These are phyloP conservation scores for Magnolia sinica DNA, from an alignment of 164 flowering plant genomes.

Conservation along the genomic window DNA sequence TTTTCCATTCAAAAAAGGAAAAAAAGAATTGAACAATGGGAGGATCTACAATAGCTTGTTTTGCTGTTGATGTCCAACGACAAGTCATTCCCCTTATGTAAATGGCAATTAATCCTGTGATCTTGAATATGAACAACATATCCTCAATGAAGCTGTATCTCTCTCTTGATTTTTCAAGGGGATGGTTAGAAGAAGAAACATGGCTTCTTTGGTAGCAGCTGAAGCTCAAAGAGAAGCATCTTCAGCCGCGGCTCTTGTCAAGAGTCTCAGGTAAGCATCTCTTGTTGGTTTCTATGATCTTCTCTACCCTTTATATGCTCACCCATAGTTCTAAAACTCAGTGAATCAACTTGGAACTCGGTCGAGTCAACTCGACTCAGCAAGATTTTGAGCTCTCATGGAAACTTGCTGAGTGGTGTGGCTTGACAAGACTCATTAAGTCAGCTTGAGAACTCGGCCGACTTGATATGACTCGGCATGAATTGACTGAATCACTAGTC, in stretches of 20 bases:
- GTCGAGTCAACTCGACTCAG: too few species aligned
- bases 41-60: background rate
- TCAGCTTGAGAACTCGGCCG: too few species aligned
- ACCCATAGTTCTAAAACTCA: background rate
- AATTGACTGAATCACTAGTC: too few species aligned
- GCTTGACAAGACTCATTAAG: too few species aligned
- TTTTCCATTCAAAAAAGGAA: background rate
- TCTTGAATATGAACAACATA: background rate
- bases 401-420: too few species aligned
- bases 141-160: background rate
- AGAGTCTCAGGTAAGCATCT: conserved; percentile 50
- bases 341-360: too few species aligned
- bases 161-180: conserved; percentile 38
- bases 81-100: background rate
- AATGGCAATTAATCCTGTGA: background rate
- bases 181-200: conserved; percentile 59
- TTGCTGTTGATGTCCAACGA: background rate
- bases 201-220: conserved; percentile 73
- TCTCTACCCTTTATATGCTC: background rate
- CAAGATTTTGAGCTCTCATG: too few species aligned
- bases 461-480: too few species aligned
- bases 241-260: conserved; percentile 58
- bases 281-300: background rate
- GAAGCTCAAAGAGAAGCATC: conserved; percentile 89
- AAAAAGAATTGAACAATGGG: background rate